These are phyloP conservation scores for Gardenia jasminoides DNA, from an alignment of 257 asterid genomes.

Conservation along the genomic window DNA sequence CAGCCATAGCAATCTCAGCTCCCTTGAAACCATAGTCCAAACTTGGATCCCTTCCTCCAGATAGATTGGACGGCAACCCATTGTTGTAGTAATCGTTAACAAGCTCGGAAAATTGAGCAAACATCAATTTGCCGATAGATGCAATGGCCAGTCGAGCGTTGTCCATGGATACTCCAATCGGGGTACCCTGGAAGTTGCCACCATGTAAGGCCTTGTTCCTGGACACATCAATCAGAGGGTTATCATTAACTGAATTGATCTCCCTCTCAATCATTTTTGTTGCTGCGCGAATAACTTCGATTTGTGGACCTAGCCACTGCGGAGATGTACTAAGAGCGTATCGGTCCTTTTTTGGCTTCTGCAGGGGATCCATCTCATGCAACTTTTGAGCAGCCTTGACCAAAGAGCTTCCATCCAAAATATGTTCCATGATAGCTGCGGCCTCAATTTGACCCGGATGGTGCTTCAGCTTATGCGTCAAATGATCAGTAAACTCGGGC, in stretches of 20 bases:
- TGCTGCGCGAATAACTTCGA: slow-evolving; percentile 48
- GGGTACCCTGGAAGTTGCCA: slow-evolving; percentile 55
- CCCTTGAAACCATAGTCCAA: slow-evolving; percentile 57
- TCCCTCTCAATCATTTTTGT: slow-evolving; percentile 58
- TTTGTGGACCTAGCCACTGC: slow-evolving; percentile 56
- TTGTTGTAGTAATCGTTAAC: slow-evolving; percentile 48
- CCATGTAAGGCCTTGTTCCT: slow-evolving; percentile 53
- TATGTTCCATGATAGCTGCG: slow-evolving; percentile 55
- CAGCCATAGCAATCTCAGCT: slow-evolving; percentile 53
- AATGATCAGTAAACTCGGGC: slow-evolving; percentile 49
- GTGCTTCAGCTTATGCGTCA: slow-evolving; percentile 51
- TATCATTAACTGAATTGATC: slow-evolving; percentile 53
- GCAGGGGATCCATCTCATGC: slow-evolving; percentile 46
- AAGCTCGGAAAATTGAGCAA: slow-evolving; percentile 49
- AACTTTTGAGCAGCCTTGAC: slow-evolving; percentile 41
- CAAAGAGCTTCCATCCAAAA: slow-evolving; percentile 43
- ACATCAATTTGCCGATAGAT: slow-evolving; percentile 46
- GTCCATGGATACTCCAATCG: slow-evolving; percentile 57
- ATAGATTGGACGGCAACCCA: slow-evolving; percentile 48
- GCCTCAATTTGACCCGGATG: slow-evolving; percentile 60
- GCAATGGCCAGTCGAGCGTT: slow-evolving; percentile 46
- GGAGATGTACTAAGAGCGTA: slow-evolving; percentile 52
- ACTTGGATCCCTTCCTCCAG: slow-evolving; percentile 46
- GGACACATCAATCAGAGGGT: slow-evolving; percentile 50
- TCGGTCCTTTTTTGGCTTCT: slow-evolving; percentile 51